Conservation (phyloP, 1,284 basidiomycete species). For the Tylopilus sp. region DNA sequence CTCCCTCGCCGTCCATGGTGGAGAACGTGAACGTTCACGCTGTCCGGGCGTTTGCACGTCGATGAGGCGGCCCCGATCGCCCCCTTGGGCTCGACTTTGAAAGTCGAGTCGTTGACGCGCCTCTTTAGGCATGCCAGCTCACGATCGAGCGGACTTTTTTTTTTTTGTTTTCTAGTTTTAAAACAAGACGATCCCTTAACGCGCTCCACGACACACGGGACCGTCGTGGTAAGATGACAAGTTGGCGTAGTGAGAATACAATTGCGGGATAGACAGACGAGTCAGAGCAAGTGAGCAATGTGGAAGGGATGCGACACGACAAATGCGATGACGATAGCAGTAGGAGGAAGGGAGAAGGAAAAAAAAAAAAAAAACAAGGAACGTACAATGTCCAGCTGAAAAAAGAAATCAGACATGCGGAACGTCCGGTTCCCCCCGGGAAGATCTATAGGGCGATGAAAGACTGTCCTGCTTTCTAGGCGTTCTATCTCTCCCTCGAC, state of each 20-base stretch:
- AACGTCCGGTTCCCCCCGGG: constrained; percentile 11
- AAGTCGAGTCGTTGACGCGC: constrained; percentile 14
- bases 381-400: constrained; percentile 1
- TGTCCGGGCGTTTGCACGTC: neutral
- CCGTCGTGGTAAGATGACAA: constrained; percentile 15
- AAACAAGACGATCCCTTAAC: constrained; percentile 23
- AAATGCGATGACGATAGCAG: constrained; percentile 13
- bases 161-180: too few relatives aligned
- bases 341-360: too few relatives aligned
- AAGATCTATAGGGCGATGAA: constrained; percentile 18
- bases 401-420: neutral
- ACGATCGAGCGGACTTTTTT: constrained; percentile 2
- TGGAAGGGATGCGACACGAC: too few relatives aligned
- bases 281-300: too few relatives aligned
- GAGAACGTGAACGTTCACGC: neutral
- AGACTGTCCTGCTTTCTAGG: constrained; percentile 9
- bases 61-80: constrained; percentile 15
- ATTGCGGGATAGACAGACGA: constrained; percentile 9
- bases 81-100: constrained; percentile 1
- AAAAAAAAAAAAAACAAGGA: neutral
- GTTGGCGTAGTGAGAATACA: constrained; percentile 18
- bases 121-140: constrained; percentile 19
- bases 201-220: constrained; percentile 1
- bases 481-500: constrained; percentile 23
- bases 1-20: constrained; percentile 6